Evolutionary conservation across 2,329 filamentous ascomycete genomes (phyloP).

Genomic region (Diplocarpon mali): DNA sequence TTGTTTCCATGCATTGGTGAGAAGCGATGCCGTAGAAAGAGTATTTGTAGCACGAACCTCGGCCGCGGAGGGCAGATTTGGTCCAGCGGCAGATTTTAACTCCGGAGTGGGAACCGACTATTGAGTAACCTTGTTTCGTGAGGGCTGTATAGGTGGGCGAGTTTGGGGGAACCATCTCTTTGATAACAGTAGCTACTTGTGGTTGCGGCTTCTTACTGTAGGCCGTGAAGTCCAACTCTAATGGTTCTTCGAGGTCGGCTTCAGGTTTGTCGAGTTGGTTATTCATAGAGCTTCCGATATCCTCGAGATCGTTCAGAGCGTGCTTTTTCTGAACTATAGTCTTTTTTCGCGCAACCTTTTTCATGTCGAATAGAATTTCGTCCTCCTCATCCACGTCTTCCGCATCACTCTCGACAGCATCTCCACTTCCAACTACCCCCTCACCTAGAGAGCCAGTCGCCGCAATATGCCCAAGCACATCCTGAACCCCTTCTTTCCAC

Average conservation of each 20-base stretch:
- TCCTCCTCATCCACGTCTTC: constrained; percentile 53
- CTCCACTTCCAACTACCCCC: constrained; percentile 68
- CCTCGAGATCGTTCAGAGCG: constrained; percentile 69
- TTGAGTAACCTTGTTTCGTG: constrained; percentile 93
- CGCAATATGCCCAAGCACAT: constrained; percentile 55
- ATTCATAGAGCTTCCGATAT: constrained; percentile 58
- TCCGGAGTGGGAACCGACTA: constrained; percentile 88
- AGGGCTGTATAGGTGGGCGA: constrained; percentile 82
- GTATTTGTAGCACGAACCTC: constrained; percentile 95
- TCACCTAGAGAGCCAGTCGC: constrained; percentile 48
- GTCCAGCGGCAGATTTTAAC: constrained; percentile 99
- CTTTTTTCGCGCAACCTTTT: constrained; percentile 31
- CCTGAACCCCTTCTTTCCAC: constrained; percentile 66
- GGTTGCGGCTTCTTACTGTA: constrained; percentile 41
- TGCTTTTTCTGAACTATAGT: constrained; percentile 33
- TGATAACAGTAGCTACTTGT: constrained; percentile 38
- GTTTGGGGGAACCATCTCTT: constrained; percentile 89
- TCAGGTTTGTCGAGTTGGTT: constrained; percentile 26
- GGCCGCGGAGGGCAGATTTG: constrained; percentile 85
- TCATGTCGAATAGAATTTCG: constrained; percentile 39
- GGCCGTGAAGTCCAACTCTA: constrained; percentile 82
- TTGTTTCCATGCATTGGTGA: constrained; percentile 97
- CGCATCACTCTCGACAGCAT: constrained; percentile 74
- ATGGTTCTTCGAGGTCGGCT: constrained; percentile 31
- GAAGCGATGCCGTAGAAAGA: constrained; percentile 96